Conservation (phyloP, 2,329 filamentous ascomycete genomes). For the Paraconiothyrium brasiliense region DNA sequence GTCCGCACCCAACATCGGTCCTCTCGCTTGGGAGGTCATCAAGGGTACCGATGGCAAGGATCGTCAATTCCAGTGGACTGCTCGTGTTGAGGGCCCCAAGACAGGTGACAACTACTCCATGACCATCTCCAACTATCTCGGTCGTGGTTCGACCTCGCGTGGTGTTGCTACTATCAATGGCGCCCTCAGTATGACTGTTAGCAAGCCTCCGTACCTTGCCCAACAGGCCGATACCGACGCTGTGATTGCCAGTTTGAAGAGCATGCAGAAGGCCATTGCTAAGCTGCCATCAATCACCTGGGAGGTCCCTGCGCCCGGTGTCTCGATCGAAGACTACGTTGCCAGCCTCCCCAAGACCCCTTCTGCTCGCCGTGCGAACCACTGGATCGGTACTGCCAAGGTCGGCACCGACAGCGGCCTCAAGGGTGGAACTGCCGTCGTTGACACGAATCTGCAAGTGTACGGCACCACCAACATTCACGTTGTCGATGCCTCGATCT, state of each 20-base stretch:
- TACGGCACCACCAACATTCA: conserved; percentile 57
- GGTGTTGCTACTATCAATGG: conserved; percentile 69
- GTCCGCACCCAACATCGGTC: conserved; percentile 72
- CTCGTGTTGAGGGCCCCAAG: conserved; percentile 67
- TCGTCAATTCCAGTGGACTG: conserved; percentile 72
- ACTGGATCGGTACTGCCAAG: conserved; percentile 67
- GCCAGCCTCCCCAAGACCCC: conserved; percentile 54
- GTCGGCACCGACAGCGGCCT: conserved; percentile 57
- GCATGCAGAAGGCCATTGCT: conserved; percentile 64
- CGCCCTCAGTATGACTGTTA: conserved; percentile 67
- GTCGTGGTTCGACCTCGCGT: conserved; percentile 69
- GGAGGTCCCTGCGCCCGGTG: conserved; percentile 60
- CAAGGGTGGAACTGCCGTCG: conserved; percentile 55
- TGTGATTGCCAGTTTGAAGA: conserved; percentile 72
- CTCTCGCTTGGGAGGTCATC: conserved; percentile 70
- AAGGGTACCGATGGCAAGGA: conserved; percentile 65
- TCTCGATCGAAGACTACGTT: conserved; percentile 66
- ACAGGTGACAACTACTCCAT: conserved; percentile 51
- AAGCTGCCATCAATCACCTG: conserved; percentile 66
- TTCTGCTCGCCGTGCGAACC: conserved; percentile 53
- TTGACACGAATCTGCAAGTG: conserved; percentile 61
- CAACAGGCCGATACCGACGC: conserved; percentile 67
- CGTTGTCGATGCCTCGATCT: conserved; percentile 59
- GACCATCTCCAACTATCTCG: conserved; percentile 66
- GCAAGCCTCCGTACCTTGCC: conserved; percentile 67